phyloP scores from a whole-genome alignment of 257 asterid genomes.

The Asclepias syriaca region DNA sequence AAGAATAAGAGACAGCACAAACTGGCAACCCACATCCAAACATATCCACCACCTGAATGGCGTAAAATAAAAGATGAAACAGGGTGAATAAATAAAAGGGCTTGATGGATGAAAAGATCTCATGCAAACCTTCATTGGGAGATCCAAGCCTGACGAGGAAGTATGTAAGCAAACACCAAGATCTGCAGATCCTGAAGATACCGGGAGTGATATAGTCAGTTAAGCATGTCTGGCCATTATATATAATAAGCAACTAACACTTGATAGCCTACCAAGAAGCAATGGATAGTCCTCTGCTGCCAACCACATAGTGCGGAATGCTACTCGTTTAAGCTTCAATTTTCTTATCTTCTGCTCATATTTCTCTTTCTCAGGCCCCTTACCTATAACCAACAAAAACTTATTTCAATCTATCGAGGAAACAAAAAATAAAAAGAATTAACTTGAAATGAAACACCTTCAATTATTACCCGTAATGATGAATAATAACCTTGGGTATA shows the following conservation, averaged over 20 bases:
- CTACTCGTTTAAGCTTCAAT: slow-evolving; percentile 80
- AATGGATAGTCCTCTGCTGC: slow-evolving; percentile 92
- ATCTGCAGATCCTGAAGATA: slow-evolving; percentile 76
- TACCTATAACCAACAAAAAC: slow-evolving; percentile 38
- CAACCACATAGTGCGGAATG: slow-evolving; percentile 96
- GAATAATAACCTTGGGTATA: slow-evolving; percentile 83
- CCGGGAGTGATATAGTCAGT: slow-evolving; percentile 20
- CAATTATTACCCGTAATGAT: slow-evolving; percentile 72
- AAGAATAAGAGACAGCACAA: slow-evolving; percentile 95
- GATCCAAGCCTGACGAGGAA: slow-evolving; percentile 92
- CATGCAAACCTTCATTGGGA: slow-evolving; percentile 82
- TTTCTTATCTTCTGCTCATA: slow-evolving; percentile 76
- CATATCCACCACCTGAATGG: slow-evolving; percentile 86
- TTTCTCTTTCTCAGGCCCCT: slow-evolving; percentile 97
- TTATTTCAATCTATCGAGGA: background rate
- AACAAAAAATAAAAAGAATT: background rate
- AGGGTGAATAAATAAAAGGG: slow-evolving; percentile 3
- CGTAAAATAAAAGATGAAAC: slow-evolving; percentile 13
- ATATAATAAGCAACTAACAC: slow-evolving; percentile 5
- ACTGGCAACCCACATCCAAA: slow-evolving; percentile 98
- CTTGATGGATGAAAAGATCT: slow-evolving; percentile 5
- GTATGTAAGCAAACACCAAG: slow-evolving; percentile 94
- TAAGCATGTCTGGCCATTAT: background rate
- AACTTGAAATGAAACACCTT: slow-evolving; percentile 1
- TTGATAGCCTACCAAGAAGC: slow-evolving; percentile 71